Conservation (phyloP, 345 rosid genomes). For the Populus pruinosa region DNA sequence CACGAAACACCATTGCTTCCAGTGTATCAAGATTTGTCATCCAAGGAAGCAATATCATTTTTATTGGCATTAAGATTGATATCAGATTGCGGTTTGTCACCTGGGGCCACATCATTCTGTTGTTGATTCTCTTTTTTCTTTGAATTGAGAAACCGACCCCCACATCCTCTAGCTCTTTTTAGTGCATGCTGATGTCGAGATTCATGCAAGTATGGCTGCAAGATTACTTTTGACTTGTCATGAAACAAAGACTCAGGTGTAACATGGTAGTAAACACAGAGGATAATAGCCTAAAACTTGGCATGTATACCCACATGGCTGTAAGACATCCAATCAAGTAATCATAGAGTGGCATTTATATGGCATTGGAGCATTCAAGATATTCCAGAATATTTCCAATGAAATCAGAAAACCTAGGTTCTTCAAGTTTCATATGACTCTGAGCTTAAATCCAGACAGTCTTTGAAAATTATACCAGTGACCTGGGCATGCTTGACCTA, state of each 20-base stretch:
- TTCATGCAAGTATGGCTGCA: conserved; percentile 96
- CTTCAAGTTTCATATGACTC: neutral
- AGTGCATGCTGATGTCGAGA: conserved; percentile 95
- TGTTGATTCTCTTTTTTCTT: conserved; percentile 55
- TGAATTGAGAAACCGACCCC: conserved; percentile 85
- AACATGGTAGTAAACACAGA: neutral
- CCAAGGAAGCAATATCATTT: conserved; percentile 38
- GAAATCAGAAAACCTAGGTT: neutral
- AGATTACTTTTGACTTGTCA: conserved; percentile 8
- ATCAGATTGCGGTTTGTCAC: conserved; percentile 54
- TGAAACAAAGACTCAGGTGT: neutral
- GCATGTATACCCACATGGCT: neutral
- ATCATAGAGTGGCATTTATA: neutral
- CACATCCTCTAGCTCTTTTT: conserved; percentile 89
- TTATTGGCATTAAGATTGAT: conserved; percentile 60
- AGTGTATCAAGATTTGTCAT: conserved; percentile 41
- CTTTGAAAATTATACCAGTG: neutral
- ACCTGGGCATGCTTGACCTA: neutral
- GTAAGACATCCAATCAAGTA: neutral
- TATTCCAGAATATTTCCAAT: neutral
- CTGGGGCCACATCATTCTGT: conserved; percentile 44
- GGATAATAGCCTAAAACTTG: neutral
- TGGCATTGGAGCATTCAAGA: neutral
- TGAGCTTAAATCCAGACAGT: neutral
- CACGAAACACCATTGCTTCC: neutral